Evolutionary conservation across 2,329 filamentous ascomycete genomes (phyloP).

Genomic region (Aspergillus fijiensis): DNA sequence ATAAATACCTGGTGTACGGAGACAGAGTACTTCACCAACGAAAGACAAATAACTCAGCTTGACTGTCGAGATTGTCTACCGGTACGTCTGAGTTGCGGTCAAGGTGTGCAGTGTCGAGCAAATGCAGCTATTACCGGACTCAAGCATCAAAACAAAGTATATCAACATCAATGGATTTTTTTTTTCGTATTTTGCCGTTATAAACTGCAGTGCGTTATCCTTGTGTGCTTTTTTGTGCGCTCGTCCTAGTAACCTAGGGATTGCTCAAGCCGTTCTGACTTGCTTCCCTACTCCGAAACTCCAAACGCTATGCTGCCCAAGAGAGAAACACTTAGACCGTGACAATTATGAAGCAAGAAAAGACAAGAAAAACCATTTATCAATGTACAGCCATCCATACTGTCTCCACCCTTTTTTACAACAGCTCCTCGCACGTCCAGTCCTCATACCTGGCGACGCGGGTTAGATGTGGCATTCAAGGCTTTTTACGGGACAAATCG

Average conservation of each 20-base stretch:
- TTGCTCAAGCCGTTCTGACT: constrained; percentile 15
- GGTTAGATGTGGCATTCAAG: constrained; percentile 10
- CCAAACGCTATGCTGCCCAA: constrained; percentile 43
- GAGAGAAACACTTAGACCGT: constrained; percentile 16
- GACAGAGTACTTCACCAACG: background rate
- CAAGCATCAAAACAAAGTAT: background rate
- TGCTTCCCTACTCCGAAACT: constrained; percentile 35
- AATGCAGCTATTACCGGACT: background rate
- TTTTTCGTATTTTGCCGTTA: constrained; percentile 17
- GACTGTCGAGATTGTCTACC: background rate
- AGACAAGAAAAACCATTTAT: constrained; percentile 22
- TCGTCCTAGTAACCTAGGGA: constrained; percentile 15
- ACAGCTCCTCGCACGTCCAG: constrained; percentile 96
- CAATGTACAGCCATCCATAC: constrained; percentile 18
- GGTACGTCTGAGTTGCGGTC: background rate
- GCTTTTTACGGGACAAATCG: background rate
- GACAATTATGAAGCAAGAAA: constrained; percentile 24
- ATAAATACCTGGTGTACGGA: background rate
- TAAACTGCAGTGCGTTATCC: constrained; percentile 17
- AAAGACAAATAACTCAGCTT: too few species aligned
- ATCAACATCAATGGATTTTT: constrained; percentile 14
- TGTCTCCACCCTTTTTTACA: constrained; percentile 44
- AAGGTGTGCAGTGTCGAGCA: background rate
- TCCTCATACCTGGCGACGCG: constrained; percentile 78
- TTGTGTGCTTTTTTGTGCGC: constrained; percentile 11